phyloP scores from a whole-genome alignment of 176 grass and related monocot genomes.

The Lolium perenne region DNA sequence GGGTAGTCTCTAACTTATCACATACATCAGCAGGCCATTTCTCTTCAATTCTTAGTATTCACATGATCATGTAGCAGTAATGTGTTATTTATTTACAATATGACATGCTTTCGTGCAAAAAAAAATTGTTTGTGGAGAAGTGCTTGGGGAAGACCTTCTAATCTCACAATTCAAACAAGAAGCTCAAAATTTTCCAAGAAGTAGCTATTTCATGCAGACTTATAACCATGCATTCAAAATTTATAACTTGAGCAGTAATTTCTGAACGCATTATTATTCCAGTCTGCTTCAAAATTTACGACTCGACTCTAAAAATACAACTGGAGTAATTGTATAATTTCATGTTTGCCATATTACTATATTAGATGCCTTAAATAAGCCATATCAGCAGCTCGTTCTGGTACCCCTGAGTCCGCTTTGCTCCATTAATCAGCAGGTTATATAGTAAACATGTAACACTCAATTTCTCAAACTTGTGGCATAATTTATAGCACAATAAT shows the following conservation, averaged over 20 bases:
- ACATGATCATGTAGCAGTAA: neutral
- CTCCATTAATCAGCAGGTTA: constrained; percentile 10
- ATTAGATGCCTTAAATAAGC: neutral
- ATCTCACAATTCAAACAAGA: neutral
- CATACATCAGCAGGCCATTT: neutral
- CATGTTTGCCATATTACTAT: neutral
- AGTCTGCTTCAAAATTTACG: neutral
- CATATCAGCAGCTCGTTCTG: neutral
- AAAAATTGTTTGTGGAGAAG: neutral
- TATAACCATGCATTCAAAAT: constrained; percentile 9
- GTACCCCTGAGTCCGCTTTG: neutral
- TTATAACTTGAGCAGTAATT: constrained; percentile 8
- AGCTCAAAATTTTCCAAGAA: neutral
- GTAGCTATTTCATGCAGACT: constrained; percentile 16
- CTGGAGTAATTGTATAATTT: neutral
- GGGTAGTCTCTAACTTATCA: constrained; percentile 7
- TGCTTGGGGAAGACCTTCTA: neutral
- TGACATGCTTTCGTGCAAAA: neutral
- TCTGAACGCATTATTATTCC: neutral
- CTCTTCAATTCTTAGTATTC: neutral
- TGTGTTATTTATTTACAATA: neutral
- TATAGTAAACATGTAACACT: neutral
- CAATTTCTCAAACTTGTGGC: neutral
- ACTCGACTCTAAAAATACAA: neutral
- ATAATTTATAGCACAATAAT: neutral